Conservation (phyloP, 345 rosid species). For the Punica granatum region DNA sequence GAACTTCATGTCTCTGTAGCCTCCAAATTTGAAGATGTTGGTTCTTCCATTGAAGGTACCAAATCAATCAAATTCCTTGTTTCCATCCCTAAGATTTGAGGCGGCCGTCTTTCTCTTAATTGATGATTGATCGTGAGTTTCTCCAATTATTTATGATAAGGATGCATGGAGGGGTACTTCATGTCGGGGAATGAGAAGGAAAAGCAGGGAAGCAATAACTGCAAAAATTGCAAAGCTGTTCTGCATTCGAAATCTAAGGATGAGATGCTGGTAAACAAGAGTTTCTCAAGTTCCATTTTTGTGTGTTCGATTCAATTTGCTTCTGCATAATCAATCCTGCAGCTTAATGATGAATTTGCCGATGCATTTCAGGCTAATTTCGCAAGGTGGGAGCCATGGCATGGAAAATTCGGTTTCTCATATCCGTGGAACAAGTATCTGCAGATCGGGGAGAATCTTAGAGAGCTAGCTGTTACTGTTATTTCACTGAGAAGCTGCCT, state of each 20-base stretch:
- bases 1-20: conserved; percentile 62
- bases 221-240: conserved; percentile 33
- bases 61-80: neutral
- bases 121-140: neutral
- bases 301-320: neutral
- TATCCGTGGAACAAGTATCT: conserved; percentile 77
- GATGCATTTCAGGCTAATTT: conserved; percentile 46
- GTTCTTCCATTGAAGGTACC: conserved; percentile 63
- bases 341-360: neutral
- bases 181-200: conserved; percentile 17
- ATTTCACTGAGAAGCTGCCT: conserved; percentile 36
- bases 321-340: neutral
- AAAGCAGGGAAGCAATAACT: conserved; percentile 13
- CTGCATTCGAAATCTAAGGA: conserved; percentile 52
- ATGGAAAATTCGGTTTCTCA: conserved; percentile 64
- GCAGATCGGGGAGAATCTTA: conserved; percentile 48
- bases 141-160: conserved; percentile 17
- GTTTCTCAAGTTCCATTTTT: neutral
- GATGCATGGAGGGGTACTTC: conserved; percentile 38
- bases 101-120: neutral
- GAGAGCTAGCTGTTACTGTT: conserved; percentile 34
- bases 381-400: conserved; percentile 98
- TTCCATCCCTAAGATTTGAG: too few relatives aligned
- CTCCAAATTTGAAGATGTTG: conserved; percentile 49
- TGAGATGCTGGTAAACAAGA: conserved; percentile 40